These are phyloP conservation scores for Penicilliopsis zonata DNA, from an alignment of 495 filamentous ascomycete genomes.

Conservation along the genomic window DNA sequence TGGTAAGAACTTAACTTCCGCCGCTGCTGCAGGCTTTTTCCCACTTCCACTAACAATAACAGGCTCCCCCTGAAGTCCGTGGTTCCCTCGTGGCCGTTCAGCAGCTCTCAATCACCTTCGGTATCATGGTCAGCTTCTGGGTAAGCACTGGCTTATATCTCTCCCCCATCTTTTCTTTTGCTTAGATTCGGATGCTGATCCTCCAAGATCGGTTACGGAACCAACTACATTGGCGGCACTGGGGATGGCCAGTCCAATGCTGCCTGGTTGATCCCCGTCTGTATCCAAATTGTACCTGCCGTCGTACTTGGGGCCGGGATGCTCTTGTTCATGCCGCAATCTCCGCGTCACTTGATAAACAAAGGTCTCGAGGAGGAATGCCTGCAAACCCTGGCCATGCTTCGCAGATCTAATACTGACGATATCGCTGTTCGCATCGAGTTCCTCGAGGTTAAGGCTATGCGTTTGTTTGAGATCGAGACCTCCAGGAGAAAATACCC, in stretches of 20 bases:
- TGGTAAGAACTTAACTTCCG: conserved; percentile 25
- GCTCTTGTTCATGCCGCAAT: conserved; percentile 66
- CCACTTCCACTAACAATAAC: conserved; percentile 37
- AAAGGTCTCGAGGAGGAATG: conserved; percentile 56
- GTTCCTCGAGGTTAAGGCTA: conserved; percentile 68
- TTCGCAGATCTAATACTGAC: conserved; percentile 41
- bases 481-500: conserved; percentile 39
- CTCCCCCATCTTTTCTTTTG: not conserved
- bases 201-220: conserved; percentile 35
- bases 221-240: conserved; percentile 33
- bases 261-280: conserved; percentile 33
- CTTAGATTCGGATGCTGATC: conserved; percentile 49
- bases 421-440: conserved; percentile 66
- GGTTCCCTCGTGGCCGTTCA: conserved; percentile 60
- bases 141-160: conserved; percentile 34
- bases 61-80: conserved; percentile 55
- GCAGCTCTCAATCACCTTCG: conserved; percentile 53
- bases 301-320: conserved; percentile 27
- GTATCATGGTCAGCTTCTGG: conserved; percentile 57
- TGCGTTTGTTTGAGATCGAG: conserved; percentile 63
- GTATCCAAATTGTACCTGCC: conserved; percentile 32
- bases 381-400: conserved; percentile 46
- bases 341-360: conserved; percentile 64
- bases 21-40: too few relatives aligned
- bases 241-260: conserved; percentile 26